phyloP scores from a whole-genome alignment of 176 grass and related monocot species.

The Olyra latifolia region DNA sequence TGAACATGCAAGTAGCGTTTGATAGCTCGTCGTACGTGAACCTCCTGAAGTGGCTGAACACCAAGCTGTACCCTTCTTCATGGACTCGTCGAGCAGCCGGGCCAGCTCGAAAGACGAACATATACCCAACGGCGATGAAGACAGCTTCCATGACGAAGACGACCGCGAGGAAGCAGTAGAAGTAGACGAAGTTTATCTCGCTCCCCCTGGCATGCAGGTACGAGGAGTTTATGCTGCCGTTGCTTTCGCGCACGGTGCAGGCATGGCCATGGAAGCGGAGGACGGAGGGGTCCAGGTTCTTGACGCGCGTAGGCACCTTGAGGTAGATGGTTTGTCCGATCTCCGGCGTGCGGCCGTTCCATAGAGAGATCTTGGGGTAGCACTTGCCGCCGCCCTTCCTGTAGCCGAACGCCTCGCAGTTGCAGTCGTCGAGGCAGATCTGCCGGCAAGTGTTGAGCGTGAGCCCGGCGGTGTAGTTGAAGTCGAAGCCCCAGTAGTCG shows the following conservation, averaged over 20 bases:
- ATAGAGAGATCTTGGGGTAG: constrained; percentile 60
- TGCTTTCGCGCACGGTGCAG: constrained; percentile 29
- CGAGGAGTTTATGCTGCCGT: not conserved
- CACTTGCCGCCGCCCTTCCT: constrained; percentile 40
- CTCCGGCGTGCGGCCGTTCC: constrained; percentile 37
- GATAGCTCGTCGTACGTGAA: constrained; percentile 66
- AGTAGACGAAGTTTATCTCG: constrained; percentile 48
- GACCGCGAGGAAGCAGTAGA: constrained; percentile 45
- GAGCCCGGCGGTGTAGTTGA: constrained; percentile 24
- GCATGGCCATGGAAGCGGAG: not conserved
- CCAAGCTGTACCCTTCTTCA: constrained; percentile 36
- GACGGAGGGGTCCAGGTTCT: not conserved
- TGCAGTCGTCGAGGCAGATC: constrained; percentile 54
- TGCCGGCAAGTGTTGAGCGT: constrained; percentile 40
- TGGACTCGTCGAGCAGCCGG: not conserved
- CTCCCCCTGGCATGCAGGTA: constrained; percentile 9
- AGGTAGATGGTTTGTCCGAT: constrained; percentile 41
- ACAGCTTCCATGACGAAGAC: constrained; percentile 58
- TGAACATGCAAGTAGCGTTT: constrained; percentile 43
- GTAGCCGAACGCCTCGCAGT: constrained; percentile 69
- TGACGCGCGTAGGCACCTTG: constrained; percentile 24
- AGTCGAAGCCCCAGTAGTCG: constrained; percentile 67
- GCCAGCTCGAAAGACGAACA: constrained; percentile 47
- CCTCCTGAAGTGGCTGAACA: constrained; percentile 52
- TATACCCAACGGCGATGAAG: constrained; percentile 52